Evolutionary conservation across 805 yeast genomes (phyloP).

Genomic region (Cyberlindnera lachancei): DNA sequence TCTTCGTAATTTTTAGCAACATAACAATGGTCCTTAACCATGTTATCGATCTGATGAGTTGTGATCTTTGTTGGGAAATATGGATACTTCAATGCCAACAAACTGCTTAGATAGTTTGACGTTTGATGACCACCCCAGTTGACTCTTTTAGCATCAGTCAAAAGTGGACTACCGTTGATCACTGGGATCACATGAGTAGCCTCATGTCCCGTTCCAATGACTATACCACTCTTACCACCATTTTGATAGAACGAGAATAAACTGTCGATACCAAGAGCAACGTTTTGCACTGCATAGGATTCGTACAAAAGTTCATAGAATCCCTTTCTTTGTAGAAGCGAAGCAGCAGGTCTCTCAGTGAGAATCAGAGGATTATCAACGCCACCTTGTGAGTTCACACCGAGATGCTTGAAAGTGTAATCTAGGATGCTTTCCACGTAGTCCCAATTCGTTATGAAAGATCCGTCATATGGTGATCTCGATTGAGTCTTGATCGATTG

Average conservation of each 20-base stretch:
- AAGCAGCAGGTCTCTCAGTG: conserved; percentile 70
- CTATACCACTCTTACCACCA: conserved; percentile 55
- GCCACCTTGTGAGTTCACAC: conserved; percentile 44
- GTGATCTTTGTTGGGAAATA: conserved; percentile 75
- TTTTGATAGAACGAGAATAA: conserved; percentile 72
- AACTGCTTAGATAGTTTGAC: conserved; percentile 50
- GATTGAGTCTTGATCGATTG: conserved; percentile 59
- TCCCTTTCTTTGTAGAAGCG: conserved; percentile 59
- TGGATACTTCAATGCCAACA: conserved; percentile 79
- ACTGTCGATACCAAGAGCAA: conserved; percentile 76
- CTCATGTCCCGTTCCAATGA: conserved; percentile 77
- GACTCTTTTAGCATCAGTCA: conserved; percentile 67
- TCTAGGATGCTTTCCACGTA: conserved; percentile 75
- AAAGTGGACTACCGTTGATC: conserved; percentile 54
- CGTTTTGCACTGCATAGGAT: conserved; percentile 66
- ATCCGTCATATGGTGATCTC: conserved; percentile 81
- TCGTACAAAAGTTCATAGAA: conserved; percentile 84
- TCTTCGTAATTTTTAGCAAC: conserved; percentile 59
- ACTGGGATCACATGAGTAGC: conserved; percentile 81
- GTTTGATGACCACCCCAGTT: conserved; percentile 89
- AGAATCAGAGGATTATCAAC: conserved; percentile 76
- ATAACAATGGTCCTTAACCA: conserved; percentile 74
- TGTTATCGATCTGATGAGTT: conserved; percentile 51
- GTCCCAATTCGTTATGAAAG: conserved; percentile 89
- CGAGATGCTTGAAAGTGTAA: conserved; percentile 72